phyloP scores from a whole-genome alignment of 164 flowering plant species.

The Amborella trichopoda region DNA sequence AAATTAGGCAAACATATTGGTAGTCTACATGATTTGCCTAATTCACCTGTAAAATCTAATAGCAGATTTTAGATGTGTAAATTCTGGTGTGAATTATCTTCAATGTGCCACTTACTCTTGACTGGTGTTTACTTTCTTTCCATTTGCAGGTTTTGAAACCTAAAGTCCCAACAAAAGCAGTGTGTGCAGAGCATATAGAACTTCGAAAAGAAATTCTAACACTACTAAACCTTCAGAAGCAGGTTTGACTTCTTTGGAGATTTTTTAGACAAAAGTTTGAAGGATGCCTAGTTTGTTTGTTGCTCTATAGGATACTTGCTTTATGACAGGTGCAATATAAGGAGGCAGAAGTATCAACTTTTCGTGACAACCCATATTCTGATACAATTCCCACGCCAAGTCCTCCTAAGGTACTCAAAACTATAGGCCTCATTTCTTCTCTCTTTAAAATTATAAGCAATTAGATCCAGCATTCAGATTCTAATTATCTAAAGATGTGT shows the following conservation, averaged over 20 bases:
- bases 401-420: constrained; percentile 59
- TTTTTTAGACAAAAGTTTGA: not conserved
- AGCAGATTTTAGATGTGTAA: not conserved
- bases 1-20: not conserved
- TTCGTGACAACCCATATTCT: constrained; percentile 52
- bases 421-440: too few relatives aligned
- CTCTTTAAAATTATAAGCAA: not conserved
- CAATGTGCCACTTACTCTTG: not conserved
- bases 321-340: constrained; percentile 60
- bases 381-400: constrained; percentile 45
- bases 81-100: not conserved
- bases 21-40: too few relatives aligned
- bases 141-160: constrained; percentile 86
- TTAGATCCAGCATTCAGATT: not conserved
- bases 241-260: constrained; percentile 30
- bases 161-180: constrained; percentile 82
- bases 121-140: not conserved
- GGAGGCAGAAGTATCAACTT: constrained; percentile 82
- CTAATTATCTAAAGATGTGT: not conserved
- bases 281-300: not conserved
- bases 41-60: too few relatives aligned
- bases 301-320: not conserved
- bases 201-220: constrained; percentile 82
- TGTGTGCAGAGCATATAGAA: constrained; percentile 91
- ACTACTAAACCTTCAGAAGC: constrained; percentile 86